Conservation (phyloP, 495 filamentous ascomycete species). For the Clavariopsis aquatica region DNA sequence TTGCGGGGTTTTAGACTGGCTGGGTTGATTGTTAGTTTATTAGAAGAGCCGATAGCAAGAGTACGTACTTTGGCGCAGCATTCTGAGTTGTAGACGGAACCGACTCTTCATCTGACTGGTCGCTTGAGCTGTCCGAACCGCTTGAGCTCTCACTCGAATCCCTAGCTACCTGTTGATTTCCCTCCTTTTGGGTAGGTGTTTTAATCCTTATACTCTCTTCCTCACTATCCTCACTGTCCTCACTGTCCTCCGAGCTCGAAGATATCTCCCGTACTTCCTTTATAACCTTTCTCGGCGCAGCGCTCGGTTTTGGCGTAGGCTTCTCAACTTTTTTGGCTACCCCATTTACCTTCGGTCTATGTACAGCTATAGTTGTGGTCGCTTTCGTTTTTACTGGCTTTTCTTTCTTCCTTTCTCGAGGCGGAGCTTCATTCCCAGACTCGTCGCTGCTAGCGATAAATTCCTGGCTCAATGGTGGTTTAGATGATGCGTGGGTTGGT, state of each 20-base stretch:
- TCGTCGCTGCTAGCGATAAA: constrained; percentile 29
- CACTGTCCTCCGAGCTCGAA: constrained; percentile 23
- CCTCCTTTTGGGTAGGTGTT: background rate
- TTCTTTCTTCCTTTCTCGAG: constrained; percentile 1
- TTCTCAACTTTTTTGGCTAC: constrained; percentile 11
- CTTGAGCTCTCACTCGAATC: constrained; percentile 6
- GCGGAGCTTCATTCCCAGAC: constrained; percentile 9
- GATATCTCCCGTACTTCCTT: background rate
- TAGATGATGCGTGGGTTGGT: background rate
- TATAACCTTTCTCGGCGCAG: constrained; percentile 8
- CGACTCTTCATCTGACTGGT: constrained; percentile 19
- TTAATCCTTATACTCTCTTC: background rate
- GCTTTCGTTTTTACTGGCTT: constrained; percentile 13
- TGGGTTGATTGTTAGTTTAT: background rate
- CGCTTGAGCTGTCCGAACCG: constrained; percentile 28
- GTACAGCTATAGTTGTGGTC: constrained; percentile 14
- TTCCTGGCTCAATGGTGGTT: constrained; percentile 27
- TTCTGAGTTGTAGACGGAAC: background rate
- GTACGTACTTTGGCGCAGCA: constrained; percentile 2
- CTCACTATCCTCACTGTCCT: constrained; percentile 20
- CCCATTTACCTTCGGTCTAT: constrained; percentile 21
- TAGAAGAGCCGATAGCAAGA: background rate
- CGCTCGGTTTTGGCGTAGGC: background rate
- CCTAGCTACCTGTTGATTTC: background rate
- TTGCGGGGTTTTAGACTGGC: constrained; percentile 10